These are phyloP conservation scores for Rhizomucor pusillus DNA, from an alignment of 371 early-diverging fungal species.

Conservation along the genomic window DNA sequence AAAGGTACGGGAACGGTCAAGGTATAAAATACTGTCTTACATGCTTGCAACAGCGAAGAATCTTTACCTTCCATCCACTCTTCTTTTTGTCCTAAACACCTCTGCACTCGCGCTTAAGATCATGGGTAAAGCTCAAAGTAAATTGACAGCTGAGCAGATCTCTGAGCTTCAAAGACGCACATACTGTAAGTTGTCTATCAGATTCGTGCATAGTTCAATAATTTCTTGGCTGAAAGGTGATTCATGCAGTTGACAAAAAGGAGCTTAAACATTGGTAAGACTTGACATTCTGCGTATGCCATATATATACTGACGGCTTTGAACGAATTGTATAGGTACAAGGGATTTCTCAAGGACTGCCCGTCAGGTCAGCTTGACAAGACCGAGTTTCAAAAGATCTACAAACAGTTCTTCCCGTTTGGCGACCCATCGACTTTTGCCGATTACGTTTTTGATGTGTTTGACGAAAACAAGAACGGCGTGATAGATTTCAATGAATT, in stretches of 20 bases:
- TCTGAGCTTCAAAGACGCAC: slow-evolving; percentile 79
- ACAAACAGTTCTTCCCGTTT: slow-evolving; percentile 96
- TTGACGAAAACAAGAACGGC: slow-evolving; percentile 87
- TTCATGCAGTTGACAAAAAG: slow-evolving; percentile 78
- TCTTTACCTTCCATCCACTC: too few species aligned
- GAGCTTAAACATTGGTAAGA: slow-evolving; percentile 92
- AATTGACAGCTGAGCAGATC: slow-evolving; percentile 78
- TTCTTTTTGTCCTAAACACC: too few species aligned
- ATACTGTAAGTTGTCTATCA: slow-evolving; percentile 85
- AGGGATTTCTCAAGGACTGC: slow-evolving; percentile 92
- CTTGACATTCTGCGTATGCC: too few species aligned
- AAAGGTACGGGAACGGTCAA: too few species aligned
- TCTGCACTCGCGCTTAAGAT: too few species aligned
- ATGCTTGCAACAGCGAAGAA: too few species aligned
- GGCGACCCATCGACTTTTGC: slow-evolving; percentile 92
- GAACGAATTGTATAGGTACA: slow-evolving; percentile 64
- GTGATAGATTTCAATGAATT: slow-evolving; percentile 93
- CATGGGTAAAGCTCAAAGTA: slow-evolving; percentile 88
- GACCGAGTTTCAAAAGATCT: slow-evolving; percentile 88
- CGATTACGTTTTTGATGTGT: slow-evolving; percentile 87
- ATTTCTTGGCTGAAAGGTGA: slow-evolving; percentile 1
- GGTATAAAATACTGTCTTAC: too few species aligned
- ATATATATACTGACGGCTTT: too few species aligned
- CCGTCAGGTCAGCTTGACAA: slow-evolving; percentile 84
- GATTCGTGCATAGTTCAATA: not conserved